phyloP scores from a whole-genome alignment of 140 eudicot species.

The Bidens hawaiensis region DNA sequence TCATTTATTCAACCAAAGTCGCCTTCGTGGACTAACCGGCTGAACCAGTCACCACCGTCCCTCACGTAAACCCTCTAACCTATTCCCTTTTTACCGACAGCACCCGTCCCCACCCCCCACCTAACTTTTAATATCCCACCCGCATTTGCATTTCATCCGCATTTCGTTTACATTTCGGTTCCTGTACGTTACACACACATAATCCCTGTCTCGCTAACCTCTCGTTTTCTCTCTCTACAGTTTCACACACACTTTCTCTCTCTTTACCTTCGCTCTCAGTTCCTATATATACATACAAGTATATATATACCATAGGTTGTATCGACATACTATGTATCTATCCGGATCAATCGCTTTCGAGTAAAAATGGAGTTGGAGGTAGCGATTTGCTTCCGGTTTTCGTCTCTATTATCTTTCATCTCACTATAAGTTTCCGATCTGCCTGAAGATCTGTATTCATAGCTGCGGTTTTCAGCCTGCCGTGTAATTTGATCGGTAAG shows the following conservation, averaged over 20 bases:
- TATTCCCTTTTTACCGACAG: constrained; percentile 32
- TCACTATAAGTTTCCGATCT: constrained; percentile 8
- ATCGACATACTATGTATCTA: constrained; percentile 30
- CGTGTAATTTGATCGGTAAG: constrained; percentile 21
- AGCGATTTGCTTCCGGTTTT: constrained; percentile 38
- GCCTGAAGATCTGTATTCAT: neutral
- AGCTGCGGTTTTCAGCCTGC: constrained; percentile 15
- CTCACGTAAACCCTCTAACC: constrained; percentile 29
- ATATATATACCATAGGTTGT: constrained; percentile 36
- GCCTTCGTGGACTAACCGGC: constrained; percentile 29
- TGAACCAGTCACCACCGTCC: constrained; percentile 31
- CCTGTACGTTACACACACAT: constrained; percentile 29
- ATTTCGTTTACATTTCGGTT: constrained; percentile 33
- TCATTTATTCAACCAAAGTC: constrained; percentile 30
- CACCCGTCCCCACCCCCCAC: constrained; percentile 37
- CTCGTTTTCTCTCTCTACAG: constrained; percentile 39
- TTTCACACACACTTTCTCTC: constrained; percentile 21
- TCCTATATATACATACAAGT: neutral
- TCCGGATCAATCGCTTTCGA: constrained; percentile 42
- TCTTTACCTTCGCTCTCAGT: constrained; percentile 29
- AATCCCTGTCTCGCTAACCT: constrained; percentile 20
- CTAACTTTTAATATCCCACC: constrained; percentile 15
- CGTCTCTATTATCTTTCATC: constrained; percentile 31
- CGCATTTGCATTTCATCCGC: constrained; percentile 36
- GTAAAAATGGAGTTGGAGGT: constrained; percentile 34